Percentiles rank a stretch among this genome's conserved stretches.
Conservation (phyloP, 352 stramenopile genomes). For the Salisapilia sapeloensis region DNA sequence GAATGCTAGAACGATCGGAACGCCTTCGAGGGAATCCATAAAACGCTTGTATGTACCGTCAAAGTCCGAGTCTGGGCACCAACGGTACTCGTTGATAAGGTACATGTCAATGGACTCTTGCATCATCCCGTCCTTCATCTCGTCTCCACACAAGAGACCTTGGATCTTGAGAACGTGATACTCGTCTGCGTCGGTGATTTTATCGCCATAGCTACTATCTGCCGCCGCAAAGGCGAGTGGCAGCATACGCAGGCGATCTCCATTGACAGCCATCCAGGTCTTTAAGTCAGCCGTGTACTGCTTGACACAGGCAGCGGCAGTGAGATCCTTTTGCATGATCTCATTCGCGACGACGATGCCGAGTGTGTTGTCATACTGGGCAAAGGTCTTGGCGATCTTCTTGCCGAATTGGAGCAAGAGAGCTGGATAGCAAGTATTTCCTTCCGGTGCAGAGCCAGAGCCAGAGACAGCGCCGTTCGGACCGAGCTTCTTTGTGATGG, state of each 20-base stretch:
- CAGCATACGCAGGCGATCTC: conserved; percentile 4
- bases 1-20: conserved; percentile 6
- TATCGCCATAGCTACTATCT: background rate
- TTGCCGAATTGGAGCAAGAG: conserved; percentile 7
- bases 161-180: conserved; percentile 6
- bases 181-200: conserved; percentile 4
- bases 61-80: conserved; percentile 4
- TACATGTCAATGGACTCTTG: conserved; percentile 7
- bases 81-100: conserved; percentile 9
- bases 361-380: conserved; percentile 9
- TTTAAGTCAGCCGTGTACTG: conserved; percentile 6
- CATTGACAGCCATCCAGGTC: conserved; percentile 8
- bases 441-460: background rate
- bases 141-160: conserved; percentile 7
- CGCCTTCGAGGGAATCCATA: conserved; percentile 1
- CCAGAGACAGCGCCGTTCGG: conserved; percentile 1
- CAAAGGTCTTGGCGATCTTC: conserved; percentile 6
- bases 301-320: conserved; percentile 7
- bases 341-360: conserved; percentile 7
- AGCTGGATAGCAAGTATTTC: conserved; percentile 6
- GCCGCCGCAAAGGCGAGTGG: conserved; percentile 6
- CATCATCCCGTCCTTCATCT: conserved; percentile 8
- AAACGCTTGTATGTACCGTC: conserved; percentile 4
- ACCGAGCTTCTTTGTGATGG: conserved; percentile 3
- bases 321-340: conserved; percentile 9